Base-by-base conservation (phyloP, 306 rosid species). In the Adenanthera pavonina region DNA sequence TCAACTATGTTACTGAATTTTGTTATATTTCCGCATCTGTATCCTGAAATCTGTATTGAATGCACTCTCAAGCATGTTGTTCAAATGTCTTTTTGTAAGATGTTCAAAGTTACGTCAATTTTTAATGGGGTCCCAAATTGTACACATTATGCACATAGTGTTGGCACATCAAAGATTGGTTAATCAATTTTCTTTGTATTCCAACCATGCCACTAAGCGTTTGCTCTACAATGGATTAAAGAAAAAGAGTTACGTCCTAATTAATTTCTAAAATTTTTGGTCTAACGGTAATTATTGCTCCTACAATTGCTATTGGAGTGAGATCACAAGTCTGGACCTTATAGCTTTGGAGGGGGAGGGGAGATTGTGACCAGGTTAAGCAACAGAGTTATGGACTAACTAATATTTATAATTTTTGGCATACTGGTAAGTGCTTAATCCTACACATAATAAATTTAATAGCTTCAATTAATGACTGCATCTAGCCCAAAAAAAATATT, bases 51-150 rank as follows among this genome's bases (percentile, higher is more conserved):
- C 11, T 36, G 20, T n/a, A 38, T 49, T 14, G 48, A 36, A 61
- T 36, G n/a, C 34, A n/a, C 53, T 53, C 35, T 16, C 44, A 34
- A 30, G 44, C 41, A 34, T 30, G 75, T 10, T 43, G 16, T 47
- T 71, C 60, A 36, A 60, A 2, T 72, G 85, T 64, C 71, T 48
- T 35, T 14, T 69, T 33, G 48, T 54, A 46, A 52, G 60, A 34
- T 36, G 57, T 20, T 51, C 53, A 34, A 46, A 41, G 40, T 54
- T 60, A 40, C 44, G 68, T 16, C 56, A 25, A 14, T 13, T 36
- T 40, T 59, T 75, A 16, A 52, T 75, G 35, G 30, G 76, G 40
- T 40, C 77, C 57, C 14, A 34, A n/a, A 35, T 72, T 35, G 53
- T 76, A 53, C 20, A 49, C 34, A 48, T 34, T 33, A 8, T 48